These are phyloP conservation scores for Mortierella sp. DNA, from an alignment of 371 early-diverging fungal genomes.

Conservation along the genomic window DNA sequence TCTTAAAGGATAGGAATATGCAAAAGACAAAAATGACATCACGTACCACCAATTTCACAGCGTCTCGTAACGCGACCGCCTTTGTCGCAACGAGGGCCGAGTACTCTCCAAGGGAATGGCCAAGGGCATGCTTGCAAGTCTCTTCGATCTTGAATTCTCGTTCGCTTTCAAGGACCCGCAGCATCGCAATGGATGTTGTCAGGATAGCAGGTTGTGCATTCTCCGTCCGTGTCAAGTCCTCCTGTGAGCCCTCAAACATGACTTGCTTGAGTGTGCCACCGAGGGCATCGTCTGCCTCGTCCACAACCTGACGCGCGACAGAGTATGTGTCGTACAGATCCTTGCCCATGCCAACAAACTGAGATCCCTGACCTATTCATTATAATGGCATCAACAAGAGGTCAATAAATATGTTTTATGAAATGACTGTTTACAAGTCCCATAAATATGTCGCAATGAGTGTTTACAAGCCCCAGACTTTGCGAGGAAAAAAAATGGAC, in stretches of 20 bases:
- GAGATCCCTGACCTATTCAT: conserved; percentile 84
- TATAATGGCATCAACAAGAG: too few species aligned
- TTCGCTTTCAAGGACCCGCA: conserved; percentile 88
- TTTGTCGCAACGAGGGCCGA: conserved; percentile 87
- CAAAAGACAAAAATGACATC: too few species aligned
- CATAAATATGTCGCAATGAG: too few species aligned
- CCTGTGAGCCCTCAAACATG: conserved; percentile 86
- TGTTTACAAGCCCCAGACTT: background rate
- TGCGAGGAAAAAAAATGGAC: background rate
- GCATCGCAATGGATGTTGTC: conserved; percentile 88
- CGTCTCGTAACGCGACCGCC: conserved; percentile 81
- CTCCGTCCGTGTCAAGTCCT: conserved; percentile 81
- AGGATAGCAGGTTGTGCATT: conserved; percentile 97
- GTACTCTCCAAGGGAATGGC: conserved; percentile 97
- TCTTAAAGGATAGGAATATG: too few species aligned
- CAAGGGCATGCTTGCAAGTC: conserved; percentile 81
- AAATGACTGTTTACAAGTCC: too few species aligned
- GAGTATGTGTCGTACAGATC: conserved; percentile 86
- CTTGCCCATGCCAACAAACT: conserved; percentile 93
- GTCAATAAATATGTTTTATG: too few species aligned
- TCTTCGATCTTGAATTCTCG: conserved; percentile 82
- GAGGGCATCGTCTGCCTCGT: conserved; percentile 90
- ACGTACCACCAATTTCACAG: conserved; percentile 83
- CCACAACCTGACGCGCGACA: conserved; percentile 84
- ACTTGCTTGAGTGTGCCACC: conserved; percentile 73